Evolutionary conservation across 2,329 filamentous ascomycete genomes (phyloP), one percentile per base, ranked within the genome.

Genomic region (Pezicula neosporulosa): DNA sequence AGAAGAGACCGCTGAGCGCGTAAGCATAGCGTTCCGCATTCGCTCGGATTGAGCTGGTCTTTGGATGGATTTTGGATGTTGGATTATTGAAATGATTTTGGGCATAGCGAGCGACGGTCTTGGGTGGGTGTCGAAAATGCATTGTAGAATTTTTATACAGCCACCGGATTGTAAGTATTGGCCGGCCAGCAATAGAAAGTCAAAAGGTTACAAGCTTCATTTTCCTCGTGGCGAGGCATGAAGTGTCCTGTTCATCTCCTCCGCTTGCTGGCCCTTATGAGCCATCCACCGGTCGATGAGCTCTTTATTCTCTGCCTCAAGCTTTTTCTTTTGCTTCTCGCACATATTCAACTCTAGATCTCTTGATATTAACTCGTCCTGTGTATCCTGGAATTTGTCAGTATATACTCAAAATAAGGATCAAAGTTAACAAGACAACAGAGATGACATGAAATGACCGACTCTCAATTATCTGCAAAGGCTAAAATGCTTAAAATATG

Each of bases 231-330:
- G 45, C 47, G 49, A 47, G 7, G 46, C 46, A 36, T 36, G 73
- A 73, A 51, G 73, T 70, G 47, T 78, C 67, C 56, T 60, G 63
- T 97, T 97, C 86, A 96, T 92, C 56, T 82, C 85, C 50, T 94
- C 89, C 10, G 89, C 93, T 72, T 97, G 92, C 65, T 86, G 81
- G 4, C 85, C 87, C 81, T 94, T 94, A 57, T 87, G 79, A 65
- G 83, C 84, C 87, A 97, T 92, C 90, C 92, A 97, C 49, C 94
- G 80, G 67, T 91, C 87, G 48, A 97, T 85, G 50, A 99, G 77
- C 59, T 96, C 89, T 65, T 89, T 85, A 66, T 97, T 97, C 68
- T 97, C 94, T 53, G 77, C 79, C 65, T 85, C 82, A 56, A 96
- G 74, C 68, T 83, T 85, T 65, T 86, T 83, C 27, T 81, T 77